Conservation (phyloP, 2,329 filamentous ascomycete genomes). For the Sporothrix brasiliensis region DNA sequence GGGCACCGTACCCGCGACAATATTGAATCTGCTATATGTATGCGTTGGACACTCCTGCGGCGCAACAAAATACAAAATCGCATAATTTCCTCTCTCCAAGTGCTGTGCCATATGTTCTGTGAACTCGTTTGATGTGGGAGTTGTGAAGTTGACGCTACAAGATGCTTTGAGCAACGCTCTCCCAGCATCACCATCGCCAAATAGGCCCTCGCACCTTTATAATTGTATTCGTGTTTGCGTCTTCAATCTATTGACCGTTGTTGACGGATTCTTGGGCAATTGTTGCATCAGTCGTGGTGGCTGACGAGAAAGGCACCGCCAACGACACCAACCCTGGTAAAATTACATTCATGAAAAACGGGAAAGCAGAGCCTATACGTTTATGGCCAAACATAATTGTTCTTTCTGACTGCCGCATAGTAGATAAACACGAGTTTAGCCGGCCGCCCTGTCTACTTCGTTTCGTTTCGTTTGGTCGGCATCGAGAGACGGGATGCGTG, state of each 20-base stretch:
- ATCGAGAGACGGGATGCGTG: background rate
- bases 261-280: no score
- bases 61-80: background rate
- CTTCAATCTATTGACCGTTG: no score
- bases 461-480: slow-evolving; percentile 17
- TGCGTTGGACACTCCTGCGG: background rate
- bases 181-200: no score
- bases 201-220: no score
- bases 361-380: background rate
- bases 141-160: no score
- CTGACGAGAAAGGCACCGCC: background rate
- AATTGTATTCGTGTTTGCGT: no score
- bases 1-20: background rate
- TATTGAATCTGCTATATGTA: background rate
- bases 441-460: background rate
- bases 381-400: background rate
- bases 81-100: slow-evolving; percentile 18
- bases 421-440: background rate
- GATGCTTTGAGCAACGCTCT: no score
- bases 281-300: background rate
- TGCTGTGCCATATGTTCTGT: background rate
- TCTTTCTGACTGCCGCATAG: background rate
- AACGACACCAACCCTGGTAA: background rate
- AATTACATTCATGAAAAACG: background rate
- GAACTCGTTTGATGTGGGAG: background rate